Base-by-base conservation (phyloP, 169 alveolate genomes). In the Miamiensis avidus region DNA sequence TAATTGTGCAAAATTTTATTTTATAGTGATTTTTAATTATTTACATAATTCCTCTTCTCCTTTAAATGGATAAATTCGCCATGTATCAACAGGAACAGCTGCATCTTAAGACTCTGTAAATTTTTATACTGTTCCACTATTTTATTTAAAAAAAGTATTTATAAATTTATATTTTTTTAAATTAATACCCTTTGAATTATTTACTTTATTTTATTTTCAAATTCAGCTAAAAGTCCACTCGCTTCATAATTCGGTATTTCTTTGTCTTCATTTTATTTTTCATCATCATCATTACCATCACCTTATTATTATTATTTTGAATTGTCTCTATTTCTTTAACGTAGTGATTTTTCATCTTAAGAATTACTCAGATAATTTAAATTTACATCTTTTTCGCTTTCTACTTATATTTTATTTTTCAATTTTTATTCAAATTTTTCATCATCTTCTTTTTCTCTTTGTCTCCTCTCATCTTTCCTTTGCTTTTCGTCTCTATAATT, bases 51-150 rank as follows among this genome's bases (percentile, higher is more conserved):
- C 81, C 29, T 91, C 89, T 28, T 92, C 94, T 31, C 93, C 95
- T 87, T 91, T 88, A 76, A 91, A 96, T 29, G 84, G 88, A 82
- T 86, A 96, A 16, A 96, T 33, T 83, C 89, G 65, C 97, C 98
- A 96, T 32, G 82, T 81, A 29, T 93, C 82, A 31, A 34, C 79
- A 25, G 98, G 97, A 16, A 82, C 79, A 31, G 85, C 88, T 29
- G 95, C 94, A 82, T 96, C 97, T 27, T 83, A 77, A n/a, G 97
- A 97, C n/a, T 93, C 94, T 25, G 94, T 89, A 82, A 92, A 94
- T 87, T 94, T 93, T 65, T 93, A 74, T 0, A 91, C 93, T 25
- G 89, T 93, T 64, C 95, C 95, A 79, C 84, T 79, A 32, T 79
- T 65, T 74, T 72, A 82, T 0, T 34, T 64, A 26, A 25, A 79